A percentile compares a stretch with the other conserved stretches of the same genome.
Conservation (phyloP, 345 rosid genomes). For the Eucalyptus grandis region DNA sequence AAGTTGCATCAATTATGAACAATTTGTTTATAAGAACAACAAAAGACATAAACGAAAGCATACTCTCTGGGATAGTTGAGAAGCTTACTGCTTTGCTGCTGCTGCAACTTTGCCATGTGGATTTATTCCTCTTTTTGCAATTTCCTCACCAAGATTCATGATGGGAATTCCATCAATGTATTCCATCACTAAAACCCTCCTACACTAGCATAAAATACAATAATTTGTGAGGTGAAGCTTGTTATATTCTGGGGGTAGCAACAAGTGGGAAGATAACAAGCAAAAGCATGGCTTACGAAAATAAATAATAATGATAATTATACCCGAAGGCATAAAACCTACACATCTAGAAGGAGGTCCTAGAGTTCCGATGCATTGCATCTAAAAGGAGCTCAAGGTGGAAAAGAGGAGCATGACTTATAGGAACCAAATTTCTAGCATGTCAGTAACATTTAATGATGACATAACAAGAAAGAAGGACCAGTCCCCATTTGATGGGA, state of each 20-base stretch:
- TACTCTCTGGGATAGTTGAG: slow-evolving; percentile 28
- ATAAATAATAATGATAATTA: background rate
- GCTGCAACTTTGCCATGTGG: slow-evolving; percentile 76
- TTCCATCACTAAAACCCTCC: slow-evolving; percentile 87
- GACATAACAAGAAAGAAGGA: background rate
- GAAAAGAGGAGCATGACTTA: background rate
- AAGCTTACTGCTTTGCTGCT: slow-evolving; percentile 90
- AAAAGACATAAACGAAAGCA: background rate
- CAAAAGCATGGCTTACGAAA: background rate
- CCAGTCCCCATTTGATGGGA: background rate
- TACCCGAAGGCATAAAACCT: background rate
- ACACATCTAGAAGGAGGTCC: background rate
- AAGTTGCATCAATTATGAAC: background rate
- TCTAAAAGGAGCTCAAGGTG: background rate
- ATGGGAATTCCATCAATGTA: slow-evolving; percentile 88
- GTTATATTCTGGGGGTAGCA: background rate
- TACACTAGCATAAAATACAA: background rate
- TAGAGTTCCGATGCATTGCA: background rate
- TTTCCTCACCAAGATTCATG: slow-evolving; percentile 79
- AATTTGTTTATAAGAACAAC: background rate
- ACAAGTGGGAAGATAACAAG: background rate
- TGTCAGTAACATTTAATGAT: background rate
- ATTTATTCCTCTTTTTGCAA: slow-evolving; percentile 84
- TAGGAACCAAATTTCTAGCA: background rate
- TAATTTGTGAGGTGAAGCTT: background rate